Base-by-base conservation (phyloP, 2,329 filamentous ascomycete genomes). In the Salinomyces thailandicus region DNA sequence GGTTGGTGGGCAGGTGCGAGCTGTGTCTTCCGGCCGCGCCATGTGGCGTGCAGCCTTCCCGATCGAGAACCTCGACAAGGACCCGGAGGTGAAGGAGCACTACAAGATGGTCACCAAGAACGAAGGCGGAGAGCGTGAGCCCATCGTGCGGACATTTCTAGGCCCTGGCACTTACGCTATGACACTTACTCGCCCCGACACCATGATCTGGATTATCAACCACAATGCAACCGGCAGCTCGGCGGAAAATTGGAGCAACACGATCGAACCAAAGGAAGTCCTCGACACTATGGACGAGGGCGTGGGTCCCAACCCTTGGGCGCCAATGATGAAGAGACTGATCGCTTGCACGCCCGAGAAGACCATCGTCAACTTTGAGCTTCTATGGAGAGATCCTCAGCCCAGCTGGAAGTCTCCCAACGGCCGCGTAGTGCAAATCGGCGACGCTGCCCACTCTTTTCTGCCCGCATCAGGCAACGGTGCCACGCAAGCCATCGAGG, bases 391-490 rank as follows among this genome's bases (percentile, higher is more conserved):
- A 39, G 62, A 68, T 45, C 63, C 63, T 12, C 35, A 40, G 16
- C 39, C 39, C 15, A 36, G 33, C 40, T 43, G 39, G 42, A 39
- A 35, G 15, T 45, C 42, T 3, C 42, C 42, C 12, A 19, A 26
- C 28, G 12, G 15, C 15, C 39, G 42, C 27, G 68, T 74, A 32
- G 64, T 64, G 3, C 57, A 73, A 20, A 54, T 73, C 2, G 71
- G 71, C 5, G 71, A 74, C 43, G 67, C 66, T 31, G 72, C 69
- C 32, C 71, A 73, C 47, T 61, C 69, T 0, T 71, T 72, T 47
- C 48, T 73, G 5, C 71, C 70, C 0, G 71, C 69, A 0, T 69
- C 66, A 36, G 68, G 68, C 0, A 69, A 73, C 42, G 70, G 69
- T 2, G 69, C 69, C 1, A 68, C 67, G 26, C 68, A 73, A 47